phyloP scores from a whole-genome alignment of 306 rosid species.

The Bauhinia variegata region DNA sequence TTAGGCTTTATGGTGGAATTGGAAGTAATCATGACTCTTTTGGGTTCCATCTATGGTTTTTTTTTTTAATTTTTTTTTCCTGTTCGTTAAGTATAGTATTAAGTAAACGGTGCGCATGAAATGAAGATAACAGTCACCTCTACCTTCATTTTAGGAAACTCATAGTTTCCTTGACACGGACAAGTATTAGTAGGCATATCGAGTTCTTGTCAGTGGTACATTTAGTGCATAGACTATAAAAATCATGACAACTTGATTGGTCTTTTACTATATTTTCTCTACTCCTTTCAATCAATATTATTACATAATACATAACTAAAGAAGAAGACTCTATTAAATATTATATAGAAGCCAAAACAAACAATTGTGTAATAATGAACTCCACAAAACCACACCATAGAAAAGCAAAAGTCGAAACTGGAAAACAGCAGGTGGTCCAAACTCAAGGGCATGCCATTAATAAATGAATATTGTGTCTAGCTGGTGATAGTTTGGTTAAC shows the following conservation, averaged over 20 bases:
- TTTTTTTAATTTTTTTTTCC: no score
- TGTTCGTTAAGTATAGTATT: slow-evolving; percentile 15
- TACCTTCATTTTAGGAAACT: neutral
- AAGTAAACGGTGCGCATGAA: slow-evolving; percentile 1
- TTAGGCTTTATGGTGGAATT: neutral
- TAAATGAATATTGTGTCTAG: no score
- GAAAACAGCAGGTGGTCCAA: neutral
- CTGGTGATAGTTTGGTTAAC: neutral
- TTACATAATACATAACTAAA: no score
- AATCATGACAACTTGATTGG: neutral
- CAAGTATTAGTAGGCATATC: neutral
- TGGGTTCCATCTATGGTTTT: no score
- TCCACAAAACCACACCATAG: no score
- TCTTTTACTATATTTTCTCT: no score
- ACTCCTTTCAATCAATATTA: no score
- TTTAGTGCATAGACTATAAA: neutral
- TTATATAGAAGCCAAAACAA: neutral
- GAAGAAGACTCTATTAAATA: no score
- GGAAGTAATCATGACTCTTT: slow-evolving; percentile 8
- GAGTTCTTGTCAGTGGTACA: neutral
- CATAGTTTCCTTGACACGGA: neutral
- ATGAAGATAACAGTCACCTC: slow-evolving; percentile 13
- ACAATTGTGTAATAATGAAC: no score
- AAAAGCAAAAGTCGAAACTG: neutral
- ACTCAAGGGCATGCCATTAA: no score